Evolutionary conservation across 2,329 filamentous ascomycete genomes (phyloP).

Genomic region (Microdochium bolleyi): DNA sequence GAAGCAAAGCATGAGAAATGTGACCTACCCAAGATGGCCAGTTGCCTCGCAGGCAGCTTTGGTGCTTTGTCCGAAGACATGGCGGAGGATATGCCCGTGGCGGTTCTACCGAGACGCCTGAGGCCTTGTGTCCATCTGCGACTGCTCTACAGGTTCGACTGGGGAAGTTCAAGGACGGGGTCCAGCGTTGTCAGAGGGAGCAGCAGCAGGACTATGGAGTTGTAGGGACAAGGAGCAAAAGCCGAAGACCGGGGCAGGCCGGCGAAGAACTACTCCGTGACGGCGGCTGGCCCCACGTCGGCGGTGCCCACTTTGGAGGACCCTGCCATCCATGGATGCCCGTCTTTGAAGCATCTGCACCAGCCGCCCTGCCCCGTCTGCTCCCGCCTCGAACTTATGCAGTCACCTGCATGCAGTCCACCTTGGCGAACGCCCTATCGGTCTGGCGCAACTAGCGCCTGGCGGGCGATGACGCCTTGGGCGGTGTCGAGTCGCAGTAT

Average conservation of each 20-base stretch:
- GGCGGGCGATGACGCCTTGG: neutral
- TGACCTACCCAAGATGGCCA: slow-evolving; percentile 66
- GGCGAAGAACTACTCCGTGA: no score
- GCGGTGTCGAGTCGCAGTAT: neutral
- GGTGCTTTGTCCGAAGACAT: slow-evolving; percentile 25
- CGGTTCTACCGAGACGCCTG: no score
- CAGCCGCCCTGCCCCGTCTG: neutral
- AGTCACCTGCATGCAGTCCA: neutral
- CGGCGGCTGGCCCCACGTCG: neutral
- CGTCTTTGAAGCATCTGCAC: neutral
- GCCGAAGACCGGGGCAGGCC: neutral
- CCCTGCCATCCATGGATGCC: neutral
- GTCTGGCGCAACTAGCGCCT: no score
- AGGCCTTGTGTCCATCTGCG: neutral
- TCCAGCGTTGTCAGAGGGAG: no score
- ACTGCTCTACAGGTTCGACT: neutral
- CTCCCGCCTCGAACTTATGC: neutral
- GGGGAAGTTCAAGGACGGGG: no score
- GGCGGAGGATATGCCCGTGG: neutral
- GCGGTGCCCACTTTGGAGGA: neutral
- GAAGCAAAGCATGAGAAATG: slow-evolving; percentile 5
- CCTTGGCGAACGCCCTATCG: neutral
- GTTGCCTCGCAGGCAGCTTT: slow-evolving; percentile 68
- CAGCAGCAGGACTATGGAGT: no score
- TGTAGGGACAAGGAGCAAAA: neutral